Evolutionary conservation across 164 flowering plant genomes (phyloP).

Genomic region (Vitis vinifera): DNA sequence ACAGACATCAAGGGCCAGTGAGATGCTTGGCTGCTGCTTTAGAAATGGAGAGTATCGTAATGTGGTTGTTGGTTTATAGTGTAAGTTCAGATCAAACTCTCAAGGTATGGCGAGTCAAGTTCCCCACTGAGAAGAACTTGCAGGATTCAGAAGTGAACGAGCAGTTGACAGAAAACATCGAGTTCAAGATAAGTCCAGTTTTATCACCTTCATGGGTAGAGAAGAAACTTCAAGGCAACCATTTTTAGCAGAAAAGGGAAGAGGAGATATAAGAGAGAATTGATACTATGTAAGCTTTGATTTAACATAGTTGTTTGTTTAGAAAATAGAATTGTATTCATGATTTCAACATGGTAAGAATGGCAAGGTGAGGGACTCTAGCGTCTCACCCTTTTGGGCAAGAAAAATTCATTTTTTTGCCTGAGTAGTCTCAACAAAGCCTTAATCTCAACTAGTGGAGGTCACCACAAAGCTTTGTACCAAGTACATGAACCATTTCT

Average conservation of each 20-base stretch:
- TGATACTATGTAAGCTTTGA: no score
- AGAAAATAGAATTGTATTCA: no score
- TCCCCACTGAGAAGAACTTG: constrained; percentile 22
- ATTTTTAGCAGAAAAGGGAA: neutral
- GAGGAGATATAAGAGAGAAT: no score
- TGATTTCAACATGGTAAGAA: no score
- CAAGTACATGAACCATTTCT: no score
- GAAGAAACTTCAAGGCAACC: constrained; percentile 48
- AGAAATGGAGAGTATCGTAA: constrained; percentile 31
- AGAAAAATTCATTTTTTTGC: no score
- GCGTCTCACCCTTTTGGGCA: no score
- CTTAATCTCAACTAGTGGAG: no score
- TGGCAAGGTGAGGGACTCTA: no score
- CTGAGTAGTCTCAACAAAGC: no score
- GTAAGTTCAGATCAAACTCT: constrained; percentile 46
- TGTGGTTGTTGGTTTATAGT: constrained; percentile 41
- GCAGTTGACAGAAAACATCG: constrained; percentile 18
- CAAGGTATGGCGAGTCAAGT: constrained; percentile 52
- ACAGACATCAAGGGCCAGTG: constrained; percentile 53
- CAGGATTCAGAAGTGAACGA: constrained; percentile 11
- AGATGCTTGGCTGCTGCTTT: constrained; percentile 44
- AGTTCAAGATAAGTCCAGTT: constrained; percentile 39
- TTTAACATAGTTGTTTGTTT: no score
- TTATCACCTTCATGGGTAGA: constrained; percentile 70
- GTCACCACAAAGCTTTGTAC: no score